These are phyloP conservation scores for Symbiodinium pilosum DNA, from an alignment of 73 alveolate genomes.

Conservation along the genomic window DNA sequence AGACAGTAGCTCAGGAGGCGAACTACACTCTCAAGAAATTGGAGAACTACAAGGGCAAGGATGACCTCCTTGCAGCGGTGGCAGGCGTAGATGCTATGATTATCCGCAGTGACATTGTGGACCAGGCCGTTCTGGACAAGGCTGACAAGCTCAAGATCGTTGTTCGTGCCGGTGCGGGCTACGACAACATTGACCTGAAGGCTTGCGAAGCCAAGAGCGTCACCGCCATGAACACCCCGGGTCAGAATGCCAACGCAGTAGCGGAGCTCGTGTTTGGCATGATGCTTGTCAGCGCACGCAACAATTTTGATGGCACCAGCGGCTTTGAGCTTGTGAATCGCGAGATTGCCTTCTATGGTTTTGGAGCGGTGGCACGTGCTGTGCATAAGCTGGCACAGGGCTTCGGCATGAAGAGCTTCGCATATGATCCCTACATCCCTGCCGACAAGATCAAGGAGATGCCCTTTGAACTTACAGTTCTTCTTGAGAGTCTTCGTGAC, in stretches of 20 bases:
- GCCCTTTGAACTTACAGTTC: too few relatives aligned
- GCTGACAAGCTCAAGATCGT: conserved; percentile 33
- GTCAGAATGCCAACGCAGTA: conserved; percentile 96
- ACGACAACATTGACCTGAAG: conserved; percentile 95
- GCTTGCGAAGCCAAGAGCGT: conserved; percentile 95
- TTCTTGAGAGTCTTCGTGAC: too few relatives aligned
- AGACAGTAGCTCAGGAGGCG: too few relatives aligned
- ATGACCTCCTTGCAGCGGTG: conserved; percentile 80
- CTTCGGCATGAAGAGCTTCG: conserved; percentile 93
- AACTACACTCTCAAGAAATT: conserved; percentile 45
- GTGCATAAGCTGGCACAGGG: conserved; percentile 85
- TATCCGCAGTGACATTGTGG: conserved; percentile 94
- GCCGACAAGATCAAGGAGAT: conserved; percentile 85
- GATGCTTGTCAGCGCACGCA: conserved; percentile 94
- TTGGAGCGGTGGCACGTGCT: conserved; percentile 93
- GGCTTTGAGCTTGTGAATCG: conserved; percentile 95
- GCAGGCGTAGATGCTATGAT: conserved; percentile 84
- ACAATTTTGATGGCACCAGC: conserved; percentile 96
- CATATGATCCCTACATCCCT: conserved; percentile 91
- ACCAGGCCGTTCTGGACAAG: conserved; percentile 79
- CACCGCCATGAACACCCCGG: conserved; percentile 96
- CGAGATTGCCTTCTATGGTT: conserved; percentile 88
- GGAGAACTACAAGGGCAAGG: conserved; percentile 93
- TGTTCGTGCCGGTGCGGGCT: conserved; percentile 95
- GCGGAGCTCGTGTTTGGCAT: conserved; percentile 96